These are phyloP conservation scores for Lichtheimia ornata DNA, from an alignment of 371 early-diverging fungal genomes.

Conservation along the genomic window DNA sequence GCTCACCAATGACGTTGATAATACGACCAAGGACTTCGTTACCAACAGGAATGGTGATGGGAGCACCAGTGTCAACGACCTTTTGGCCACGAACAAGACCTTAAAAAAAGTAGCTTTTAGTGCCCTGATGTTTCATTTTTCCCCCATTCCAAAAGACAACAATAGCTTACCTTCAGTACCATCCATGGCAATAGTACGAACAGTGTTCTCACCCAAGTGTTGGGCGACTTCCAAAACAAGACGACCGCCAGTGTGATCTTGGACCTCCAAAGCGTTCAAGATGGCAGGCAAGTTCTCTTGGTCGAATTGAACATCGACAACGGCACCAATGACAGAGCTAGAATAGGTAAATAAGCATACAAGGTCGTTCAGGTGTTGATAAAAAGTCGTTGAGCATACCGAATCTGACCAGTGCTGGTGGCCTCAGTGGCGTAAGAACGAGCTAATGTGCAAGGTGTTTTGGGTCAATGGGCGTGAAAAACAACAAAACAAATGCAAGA, in stretches of 20 bases:
- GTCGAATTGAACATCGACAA: too few species aligned
- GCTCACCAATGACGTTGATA: too few species aligned
- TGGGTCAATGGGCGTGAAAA: too few species aligned
- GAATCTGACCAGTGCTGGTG: slow-evolving; percentile 37
- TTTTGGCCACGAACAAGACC: slow-evolving; percentile 90
- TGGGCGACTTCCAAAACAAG: slow-evolving; percentile 96
- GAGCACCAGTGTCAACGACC: too few species aligned
- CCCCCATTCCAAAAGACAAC: not conserved
- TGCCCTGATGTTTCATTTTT: too few species aligned
- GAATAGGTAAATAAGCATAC: not conserved
- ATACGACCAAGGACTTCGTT: too few species aligned
- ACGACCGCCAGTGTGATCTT: slow-evolving; percentile 77
- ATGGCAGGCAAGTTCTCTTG: slow-evolving; percentile 82
- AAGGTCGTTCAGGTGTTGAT: not conserved
- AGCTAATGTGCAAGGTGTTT: not conserved
- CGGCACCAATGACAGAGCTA: slow-evolving; percentile 28
- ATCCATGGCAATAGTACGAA: slow-evolving; percentile 99
- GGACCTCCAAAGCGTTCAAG: slow-evolving; percentile 95
- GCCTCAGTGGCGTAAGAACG: slow-evolving; percentile 32
- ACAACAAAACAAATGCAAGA: too few species aligned
- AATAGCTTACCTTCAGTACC: slow-evolving; percentile 78
- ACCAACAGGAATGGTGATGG: too few species aligned
- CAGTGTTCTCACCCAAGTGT: slow-evolving; percentile 98
- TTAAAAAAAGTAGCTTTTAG: too few species aligned
- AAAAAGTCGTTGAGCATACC: slow-evolving; percentile 19